Evolutionary conservation across 495 filamentous ascomycete species (phyloP).

Genomic region (Filosporella fistucella): DNA sequence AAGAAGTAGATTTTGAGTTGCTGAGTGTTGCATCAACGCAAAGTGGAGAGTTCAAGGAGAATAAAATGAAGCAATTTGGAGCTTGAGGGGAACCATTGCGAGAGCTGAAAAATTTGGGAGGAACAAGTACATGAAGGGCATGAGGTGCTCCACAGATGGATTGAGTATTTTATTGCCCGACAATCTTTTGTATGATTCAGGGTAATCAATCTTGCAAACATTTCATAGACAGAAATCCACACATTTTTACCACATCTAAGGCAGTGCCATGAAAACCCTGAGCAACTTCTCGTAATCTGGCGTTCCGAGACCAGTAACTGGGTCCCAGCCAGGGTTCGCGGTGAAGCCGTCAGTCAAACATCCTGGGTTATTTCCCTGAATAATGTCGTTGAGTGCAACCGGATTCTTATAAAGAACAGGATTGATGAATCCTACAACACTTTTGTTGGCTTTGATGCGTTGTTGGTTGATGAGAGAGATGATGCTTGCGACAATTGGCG

Average conservation of each 20-base stretch:
- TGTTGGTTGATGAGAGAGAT: slow-evolving; percentile 43
- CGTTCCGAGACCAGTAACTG: slow-evolving; percentile 52
- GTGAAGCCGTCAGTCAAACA: slow-evolving; percentile 45
- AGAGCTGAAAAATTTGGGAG: too few relatives aligned
- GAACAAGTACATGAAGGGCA: too few relatives aligned
- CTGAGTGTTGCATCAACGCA: too few relatives aligned
- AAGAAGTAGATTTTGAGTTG: too few relatives aligned
- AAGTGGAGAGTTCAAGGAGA: too few relatives aligned
- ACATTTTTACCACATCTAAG: not conserved
- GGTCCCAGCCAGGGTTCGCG: slow-evolving; percentile 56
- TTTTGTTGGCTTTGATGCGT: slow-evolving; percentile 38
- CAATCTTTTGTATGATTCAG: too few relatives aligned
- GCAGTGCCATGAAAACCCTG: slow-evolving; percentile 34
- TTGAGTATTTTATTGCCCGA: too few relatives aligned
- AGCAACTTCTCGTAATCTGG: slow-evolving; percentile 46
- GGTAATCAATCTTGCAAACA: too few relatives aligned
- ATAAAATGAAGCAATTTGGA: too few relatives aligned
- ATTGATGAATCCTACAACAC: slow-evolving; percentile 48
- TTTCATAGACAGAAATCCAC: too few relatives aligned
- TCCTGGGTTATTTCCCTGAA: slow-evolving; percentile 38
- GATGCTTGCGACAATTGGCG: slow-evolving; percentile 32
- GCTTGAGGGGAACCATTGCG: too few relatives aligned
- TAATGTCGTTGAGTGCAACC: slow-evolving; percentile 43
- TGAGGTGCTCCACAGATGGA: too few relatives aligned
- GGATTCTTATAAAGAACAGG: slow-evolving; percentile 44